Evolutionary conservation across 2,329 filamentous ascomycete species (phyloP).

Genomic region (Aspergillus awamori): DNA sequence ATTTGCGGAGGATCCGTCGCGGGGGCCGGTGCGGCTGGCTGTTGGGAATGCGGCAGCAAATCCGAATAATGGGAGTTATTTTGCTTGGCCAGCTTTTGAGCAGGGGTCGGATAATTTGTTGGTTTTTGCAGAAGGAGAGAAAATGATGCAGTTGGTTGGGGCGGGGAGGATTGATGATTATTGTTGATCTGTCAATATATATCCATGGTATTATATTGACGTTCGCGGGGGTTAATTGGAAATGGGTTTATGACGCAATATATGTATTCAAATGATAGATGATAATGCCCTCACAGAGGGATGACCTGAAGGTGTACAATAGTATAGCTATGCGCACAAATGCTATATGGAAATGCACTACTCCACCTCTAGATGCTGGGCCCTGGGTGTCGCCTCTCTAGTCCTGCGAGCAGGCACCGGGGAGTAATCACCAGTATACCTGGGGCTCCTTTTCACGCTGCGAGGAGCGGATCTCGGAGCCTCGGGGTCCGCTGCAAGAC

Average conservation of each 20-base stretch:
- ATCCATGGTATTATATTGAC: too few relatives aligned
- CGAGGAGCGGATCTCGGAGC: not conserved
- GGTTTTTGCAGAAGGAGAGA: not conserved
- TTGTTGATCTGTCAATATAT: not conserved
- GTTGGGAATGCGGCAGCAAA: not conserved
- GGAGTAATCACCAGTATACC: not conserved
- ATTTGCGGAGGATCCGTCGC: not conserved
- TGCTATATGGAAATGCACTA: not conserved
- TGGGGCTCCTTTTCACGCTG: not conserved
- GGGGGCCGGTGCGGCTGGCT: not conserved
- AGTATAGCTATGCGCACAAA: not conserved
- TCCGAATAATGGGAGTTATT: not conserved
- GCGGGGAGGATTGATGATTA: constrained; percentile 3
- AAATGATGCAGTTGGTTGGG: not conserved
- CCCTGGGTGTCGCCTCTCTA: not conserved
- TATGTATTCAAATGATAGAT: too few relatives aligned
- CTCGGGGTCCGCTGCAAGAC: not conserved
- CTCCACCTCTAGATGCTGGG: not conserved
- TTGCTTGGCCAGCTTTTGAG: not conserved
- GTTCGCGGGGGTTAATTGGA: too few relatives aligned
- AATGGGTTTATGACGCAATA: too few relatives aligned
- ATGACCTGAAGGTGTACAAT: too few relatives aligned
- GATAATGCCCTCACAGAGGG: too few relatives aligned
- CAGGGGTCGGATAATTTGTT: not conserved
- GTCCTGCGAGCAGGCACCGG: not conserved